Conservation (phyloP, 768 basidiomycete species). For the Leucosporidium creatinivorum region DNA sequence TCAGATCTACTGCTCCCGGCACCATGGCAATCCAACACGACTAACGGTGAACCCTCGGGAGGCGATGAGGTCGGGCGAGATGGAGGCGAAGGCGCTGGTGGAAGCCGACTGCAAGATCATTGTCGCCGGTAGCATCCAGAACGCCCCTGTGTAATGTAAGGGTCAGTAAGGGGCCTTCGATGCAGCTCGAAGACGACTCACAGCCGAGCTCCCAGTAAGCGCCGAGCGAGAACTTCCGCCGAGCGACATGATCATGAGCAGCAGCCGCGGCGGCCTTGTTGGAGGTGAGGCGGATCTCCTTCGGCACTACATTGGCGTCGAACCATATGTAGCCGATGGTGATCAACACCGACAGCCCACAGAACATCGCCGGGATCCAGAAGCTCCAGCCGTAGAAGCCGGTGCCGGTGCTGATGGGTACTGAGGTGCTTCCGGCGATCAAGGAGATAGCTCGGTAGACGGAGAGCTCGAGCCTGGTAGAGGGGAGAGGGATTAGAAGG, state of each 20-base stretch:
- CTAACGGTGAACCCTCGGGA: neutral
- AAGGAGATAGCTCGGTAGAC: too few species aligned
- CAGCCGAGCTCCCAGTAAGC: neutral
- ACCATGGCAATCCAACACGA: neutral
- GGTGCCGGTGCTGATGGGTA: too few species aligned
- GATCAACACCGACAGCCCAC: neutral
- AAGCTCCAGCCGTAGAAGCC: too few species aligned
- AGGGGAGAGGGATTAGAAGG: too few species aligned
- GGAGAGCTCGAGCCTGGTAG: too few species aligned
- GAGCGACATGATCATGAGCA: neutral
- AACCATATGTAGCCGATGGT: neutral
- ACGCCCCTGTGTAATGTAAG: neutral
- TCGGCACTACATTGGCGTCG: neutral
- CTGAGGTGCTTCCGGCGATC: too few species aligned
- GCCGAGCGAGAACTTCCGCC: neutral
- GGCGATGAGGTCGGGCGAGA: neutral
- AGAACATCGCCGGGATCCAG: neutral
- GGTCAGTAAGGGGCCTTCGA: too few species aligned
- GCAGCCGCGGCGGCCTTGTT: neutral
- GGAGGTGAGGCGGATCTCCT: neutral
- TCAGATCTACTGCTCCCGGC: too few species aligned
- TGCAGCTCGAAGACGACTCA: too few species aligned
- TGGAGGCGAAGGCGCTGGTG: neutral
- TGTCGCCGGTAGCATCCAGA: neutral
- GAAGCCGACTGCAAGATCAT: neutral